Base-by-base conservation (phyloP, 208 protist species). In the Crithidia expoeki region DNA sequence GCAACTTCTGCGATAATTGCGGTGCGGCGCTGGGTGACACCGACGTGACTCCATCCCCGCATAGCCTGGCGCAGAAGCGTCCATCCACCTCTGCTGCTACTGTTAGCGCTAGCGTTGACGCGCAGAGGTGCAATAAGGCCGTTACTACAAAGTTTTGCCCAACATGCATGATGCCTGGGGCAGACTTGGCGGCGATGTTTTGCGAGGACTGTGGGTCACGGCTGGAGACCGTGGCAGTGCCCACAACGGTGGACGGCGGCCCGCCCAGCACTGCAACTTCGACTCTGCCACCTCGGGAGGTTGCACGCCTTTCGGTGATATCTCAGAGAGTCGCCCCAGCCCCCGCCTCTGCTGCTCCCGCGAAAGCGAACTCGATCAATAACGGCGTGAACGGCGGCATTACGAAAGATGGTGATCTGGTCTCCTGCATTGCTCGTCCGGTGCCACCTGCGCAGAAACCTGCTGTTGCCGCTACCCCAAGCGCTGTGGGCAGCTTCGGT, bases 1-100 rank as follows among this genome's bases (percentile, higher is more conserved):
- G 82, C 38, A 93, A 94, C 75, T 93, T 94, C 65, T 93, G 92
- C 56, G 89, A 93, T 67, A 93, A 92, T 72, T 94, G 89, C 78
- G 92, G 89, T 46, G 92, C 80, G 4, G 87, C 80, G 2, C 62
- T 94, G 12, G 86, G 83, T n/a, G 79, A 84, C 44, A 67, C 65
- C 16, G 85, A 84, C 28, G 30, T 62, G 12, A 32, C 19, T 21
- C 59, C 56, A 6, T 19, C 64, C 44, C 42, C 47, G 47, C 61
- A 55, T 36, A 42, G 33, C 10, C 14, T 40, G 7, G 34, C 51
- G 30, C 53, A 44, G 21, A 23, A 2, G 19, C 16, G 49, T 11
- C 11, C 36, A n/a, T 28, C 40, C 16, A 23, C 34, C 17, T 38
- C 33, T 34, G 4, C 49, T 4, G 9, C 53, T 25, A 42, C 23